Percentiles rank a stretch among this genome's conserved stretches.
Conservation (phyloP, 495 filamentous ascomycete genomes). For the Penicillium manginii region DNA sequence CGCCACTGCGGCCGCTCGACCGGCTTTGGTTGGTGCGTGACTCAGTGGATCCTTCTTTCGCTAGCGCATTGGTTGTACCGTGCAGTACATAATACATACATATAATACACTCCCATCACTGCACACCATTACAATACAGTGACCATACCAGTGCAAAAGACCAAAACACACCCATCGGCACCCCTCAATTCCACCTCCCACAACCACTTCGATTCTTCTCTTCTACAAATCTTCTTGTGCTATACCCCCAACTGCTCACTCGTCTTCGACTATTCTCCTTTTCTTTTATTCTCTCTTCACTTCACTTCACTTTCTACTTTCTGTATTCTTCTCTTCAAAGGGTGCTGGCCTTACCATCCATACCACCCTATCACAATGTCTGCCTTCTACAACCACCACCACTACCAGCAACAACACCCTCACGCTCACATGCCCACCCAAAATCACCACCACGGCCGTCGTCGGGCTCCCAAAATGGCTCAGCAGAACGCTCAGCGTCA, state of each 20-base stretch:
- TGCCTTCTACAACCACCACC: conserved; percentile 68
- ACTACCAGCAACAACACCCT: conserved; percentile 63
- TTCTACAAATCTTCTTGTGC: conserved; percentile 28
- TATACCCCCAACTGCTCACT: conserved; percentile 22
- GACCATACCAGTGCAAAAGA: conserved; percentile 8
- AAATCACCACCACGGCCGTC: conserved; percentile 84
- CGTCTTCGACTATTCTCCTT: conserved; percentile 32
- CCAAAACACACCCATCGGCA: conserved; percentile 26
- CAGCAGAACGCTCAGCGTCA: conserved; percentile 84
- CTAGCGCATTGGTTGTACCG: not conserved
- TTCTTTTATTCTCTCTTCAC: conserved; percentile 40
- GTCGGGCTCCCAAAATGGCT: conserved; percentile 81
- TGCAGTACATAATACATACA: conserved; percentile 7
- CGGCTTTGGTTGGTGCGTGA: conserved; percentile 38
- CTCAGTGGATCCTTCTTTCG: conserved; percentile 8
- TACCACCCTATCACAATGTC: conserved; percentile 62
- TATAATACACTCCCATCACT: not conserved
- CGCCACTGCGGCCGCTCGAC: conserved; percentile 25
- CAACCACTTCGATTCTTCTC: conserved; percentile 15
- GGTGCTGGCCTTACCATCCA: conserved; percentile 26
- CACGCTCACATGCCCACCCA: conserved; percentile 59
- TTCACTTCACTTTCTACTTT: conserved; percentile 39
- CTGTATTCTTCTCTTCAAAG: conserved; percentile 32
- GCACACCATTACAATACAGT: not conserved
- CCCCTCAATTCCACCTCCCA: conserved; percentile 27